Evolutionary conservation across 2,329 filamentous ascomycete species (phyloP).

Genomic region (Xylaria multiplex): DNA sequence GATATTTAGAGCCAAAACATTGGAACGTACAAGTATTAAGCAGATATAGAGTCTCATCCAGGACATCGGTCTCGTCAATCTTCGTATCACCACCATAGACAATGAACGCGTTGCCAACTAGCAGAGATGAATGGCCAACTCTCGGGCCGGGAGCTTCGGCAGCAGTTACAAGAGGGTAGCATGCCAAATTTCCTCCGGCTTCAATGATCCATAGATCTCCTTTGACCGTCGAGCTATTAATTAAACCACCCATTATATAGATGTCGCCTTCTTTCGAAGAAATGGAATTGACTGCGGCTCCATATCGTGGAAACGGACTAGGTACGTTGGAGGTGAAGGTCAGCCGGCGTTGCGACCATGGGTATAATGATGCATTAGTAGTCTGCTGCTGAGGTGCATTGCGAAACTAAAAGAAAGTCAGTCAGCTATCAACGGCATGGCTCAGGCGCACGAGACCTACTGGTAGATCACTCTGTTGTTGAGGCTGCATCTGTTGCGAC

Average conservation of each 20-base stretch:
- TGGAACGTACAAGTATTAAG: constrained; percentile 88
- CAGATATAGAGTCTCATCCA: constrained; percentile 96
- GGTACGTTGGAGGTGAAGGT: constrained; percentile 80
- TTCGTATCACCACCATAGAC: constrained; percentile 99
- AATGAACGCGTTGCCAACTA: constrained; percentile 98
- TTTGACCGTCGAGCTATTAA: constrained; percentile 94
- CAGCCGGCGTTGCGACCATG: constrained; percentile 91
- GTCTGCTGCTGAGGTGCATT: constrained; percentile 57
- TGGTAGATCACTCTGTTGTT: constrained; percentile 51
- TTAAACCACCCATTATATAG: constrained; percentile 96
- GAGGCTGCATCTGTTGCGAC: constrained; percentile 46
- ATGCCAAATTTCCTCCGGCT: constrained; percentile 85
- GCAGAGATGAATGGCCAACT: constrained; percentile 91
- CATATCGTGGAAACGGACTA: constrained; percentile 95
- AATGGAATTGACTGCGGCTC: constrained; percentile 90
- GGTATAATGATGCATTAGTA: constrained; percentile 85
- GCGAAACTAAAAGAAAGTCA: constrained; percentile 56
- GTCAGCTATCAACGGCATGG: constrained; percentile 21
- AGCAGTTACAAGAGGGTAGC: constrained; percentile 90
- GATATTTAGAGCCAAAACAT: constrained; percentile 4
- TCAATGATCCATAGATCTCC: constrained; percentile 99
- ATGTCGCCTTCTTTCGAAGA: constrained; percentile 97
- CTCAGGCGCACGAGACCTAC: constrained; percentile 46
- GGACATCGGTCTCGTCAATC: constrained; percentile 87
- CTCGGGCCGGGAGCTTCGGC: constrained; percentile 93